phyloP scores from a whole-genome alignment of 2,329 filamentous ascomycete species.

The Fusarium stilboides region DNA sequence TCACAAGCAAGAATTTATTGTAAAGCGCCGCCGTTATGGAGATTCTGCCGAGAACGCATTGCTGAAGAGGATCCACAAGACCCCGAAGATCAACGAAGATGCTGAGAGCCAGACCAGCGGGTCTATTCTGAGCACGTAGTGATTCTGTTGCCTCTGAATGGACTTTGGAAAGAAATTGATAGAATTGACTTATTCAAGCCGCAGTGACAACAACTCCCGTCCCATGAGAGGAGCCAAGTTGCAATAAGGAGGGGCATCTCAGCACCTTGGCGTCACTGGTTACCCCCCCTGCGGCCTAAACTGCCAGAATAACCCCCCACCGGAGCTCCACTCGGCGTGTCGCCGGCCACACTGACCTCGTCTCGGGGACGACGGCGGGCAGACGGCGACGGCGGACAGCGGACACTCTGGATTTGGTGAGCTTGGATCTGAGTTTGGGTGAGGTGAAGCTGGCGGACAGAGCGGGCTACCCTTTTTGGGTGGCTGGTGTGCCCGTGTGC shows the following conservation, averaged over 20 bases:
- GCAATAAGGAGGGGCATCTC: slow-evolving; percentile 37
- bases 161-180: not conserved
- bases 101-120: slow-evolving; percentile 16
- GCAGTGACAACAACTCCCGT: slow-evolving; percentile 24
- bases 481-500: slow-evolving; percentile 10
- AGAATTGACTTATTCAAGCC: slow-evolving; percentile 18
- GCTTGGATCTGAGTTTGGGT: slow-evolving; percentile 38
- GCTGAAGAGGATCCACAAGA: slow-evolving; percentile 37
- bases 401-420: slow-evolving; percentile 35
- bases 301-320: slow-evolving; percentile 38
- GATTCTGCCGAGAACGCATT: slow-evolving; percentile 22
- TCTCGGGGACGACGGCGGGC: slow-evolving; percentile 40
- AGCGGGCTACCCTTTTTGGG: slow-evolving; percentile 26
- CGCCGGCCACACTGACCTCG: slow-evolving; percentile 45
- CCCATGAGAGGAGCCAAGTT: slow-evolving; percentile 29
- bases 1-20: slow-evolving; percentile 41
- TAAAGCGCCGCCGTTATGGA: slow-evolving; percentile 36
- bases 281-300: slow-evolving; percentile 3
- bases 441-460: slow-evolving; percentile 25
- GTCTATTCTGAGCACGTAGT: slow-evolving; percentile 22
- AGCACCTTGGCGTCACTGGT: slow-evolving; percentile 42
- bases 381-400: slow-evolving; percentile 38
- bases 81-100: slow-evolving; percentile 28
- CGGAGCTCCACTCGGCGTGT: slow-evolving; percentile 46
- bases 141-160: slow-evolving; percentile 32